A percentile compares a stretch with the other conserved stretches of the same genome.
These are phyloP conservation scores for Graphiopsis chlorocephala DNA, from an alignment of 2,329 filamentous ascomycete species.

Conservation along the genomic window DNA sequence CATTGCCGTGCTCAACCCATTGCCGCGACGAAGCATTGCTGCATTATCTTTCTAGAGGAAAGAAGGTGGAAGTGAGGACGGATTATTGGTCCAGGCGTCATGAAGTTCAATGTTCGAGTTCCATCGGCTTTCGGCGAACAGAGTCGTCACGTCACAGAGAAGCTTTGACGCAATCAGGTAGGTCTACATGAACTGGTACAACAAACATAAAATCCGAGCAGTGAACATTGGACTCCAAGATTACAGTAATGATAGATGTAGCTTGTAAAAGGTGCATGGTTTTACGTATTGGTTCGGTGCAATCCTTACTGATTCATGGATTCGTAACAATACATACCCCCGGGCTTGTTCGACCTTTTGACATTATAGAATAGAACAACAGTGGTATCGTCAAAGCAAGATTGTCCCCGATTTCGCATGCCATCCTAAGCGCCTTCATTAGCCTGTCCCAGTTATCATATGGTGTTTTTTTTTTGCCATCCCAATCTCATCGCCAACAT, in stretches of 20 bases:
- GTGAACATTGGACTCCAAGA: neutral
- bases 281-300: neutral
- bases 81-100: neutral
- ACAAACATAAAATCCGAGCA: neutral
- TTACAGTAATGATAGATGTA: neutral
- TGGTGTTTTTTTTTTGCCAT: too few relatives aligned
- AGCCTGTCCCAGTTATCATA: neutral
- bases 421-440: neutral
- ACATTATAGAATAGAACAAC: neutral
- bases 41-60: slow-evolving; percentile 33
- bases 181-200: neutral
- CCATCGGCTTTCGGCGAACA: slow-evolving; percentile 6
- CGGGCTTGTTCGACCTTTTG: neutral
- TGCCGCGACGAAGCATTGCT: slow-evolving; percentile 29
- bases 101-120: slow-evolving; percentile 3
- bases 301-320: neutral
- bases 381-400: neutral
- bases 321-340: neutral
- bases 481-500: neutral
- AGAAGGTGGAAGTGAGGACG: neutral
- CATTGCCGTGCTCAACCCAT: slow-evolving; percentile 21
- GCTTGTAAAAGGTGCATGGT: neutral
- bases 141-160: neutral
- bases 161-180: too few relatives aligned
- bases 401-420: neutral